Conservation (phyloP, 768 basidiomycete genomes). For the Lanmaoa rubissima region DNA sequence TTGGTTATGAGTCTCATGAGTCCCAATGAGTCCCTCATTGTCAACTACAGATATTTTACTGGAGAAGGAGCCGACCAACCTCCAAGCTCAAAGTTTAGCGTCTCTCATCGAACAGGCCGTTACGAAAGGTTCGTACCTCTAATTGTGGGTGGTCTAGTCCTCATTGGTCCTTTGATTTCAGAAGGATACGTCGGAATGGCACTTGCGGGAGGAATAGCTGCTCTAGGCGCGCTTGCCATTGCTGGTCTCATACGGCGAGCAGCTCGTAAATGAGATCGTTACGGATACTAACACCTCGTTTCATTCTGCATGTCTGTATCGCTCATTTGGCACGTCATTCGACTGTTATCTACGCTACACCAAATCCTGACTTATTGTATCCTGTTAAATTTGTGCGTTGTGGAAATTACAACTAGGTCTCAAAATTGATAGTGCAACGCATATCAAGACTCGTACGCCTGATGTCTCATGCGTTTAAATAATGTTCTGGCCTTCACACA, state of each 20-base stretch:
- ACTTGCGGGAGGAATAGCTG: conserved; percentile 85
- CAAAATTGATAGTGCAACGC: conserved; percentile 2
- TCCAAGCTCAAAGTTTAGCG: conserved; percentile 86
- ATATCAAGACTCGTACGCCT: neutral
- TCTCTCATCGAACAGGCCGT: conserved; percentile 86
- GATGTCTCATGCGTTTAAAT: neutral
- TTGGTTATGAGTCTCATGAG: neutral
- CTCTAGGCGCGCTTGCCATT: conserved; percentile 72
- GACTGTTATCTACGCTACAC: conserved; percentile 13
- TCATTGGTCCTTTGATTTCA: conserved; percentile 30
- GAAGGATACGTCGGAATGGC: conserved; percentile 99
- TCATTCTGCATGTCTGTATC: conserved; percentile 16
- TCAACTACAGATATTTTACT: conserved; percentile 66
- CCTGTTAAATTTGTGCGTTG: conserved; percentile 7
- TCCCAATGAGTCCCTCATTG: conserved; percentile 1
- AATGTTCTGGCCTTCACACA: neutral
- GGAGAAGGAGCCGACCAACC: conserved; percentile 88
- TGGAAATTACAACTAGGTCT: conserved; percentile 13
- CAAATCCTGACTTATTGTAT: conserved; percentile 30
- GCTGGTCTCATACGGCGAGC: conserved; percentile 86
- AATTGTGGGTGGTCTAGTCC: neutral
- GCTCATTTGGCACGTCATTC: conserved; percentile 4
- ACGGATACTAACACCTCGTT: conserved; percentile 14
- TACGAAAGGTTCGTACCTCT: conserved; percentile 58
- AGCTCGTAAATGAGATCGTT: conserved; percentile 39